A percentile compares a stretch with the other conserved stretches of the same genome.
phyloP scores from a whole-genome alignment of 305 asterid species.

The Fraxinus platypoda region DNA sequence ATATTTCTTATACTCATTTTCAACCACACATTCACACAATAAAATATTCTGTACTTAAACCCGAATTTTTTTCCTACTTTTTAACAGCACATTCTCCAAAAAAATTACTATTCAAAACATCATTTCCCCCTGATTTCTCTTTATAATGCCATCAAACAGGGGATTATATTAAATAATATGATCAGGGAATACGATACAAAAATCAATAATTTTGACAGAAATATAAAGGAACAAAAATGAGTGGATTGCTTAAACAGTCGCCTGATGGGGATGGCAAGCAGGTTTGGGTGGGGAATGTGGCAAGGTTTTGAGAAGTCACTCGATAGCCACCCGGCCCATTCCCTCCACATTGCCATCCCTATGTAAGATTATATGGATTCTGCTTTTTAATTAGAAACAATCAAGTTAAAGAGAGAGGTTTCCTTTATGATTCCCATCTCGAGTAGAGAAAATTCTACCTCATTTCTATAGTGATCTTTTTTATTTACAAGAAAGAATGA shows the following conservation, averaged over 20 bases:
- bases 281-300: not conserved
- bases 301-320: not conserved
- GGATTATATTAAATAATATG: not conserved
- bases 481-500: constrained; percentile 8
- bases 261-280: not conserved
- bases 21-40: not conserved
- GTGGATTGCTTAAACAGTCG: not conserved
- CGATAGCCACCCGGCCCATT: not conserved
- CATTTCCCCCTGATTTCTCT: not conserved
- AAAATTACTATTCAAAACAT: too few species aligned
- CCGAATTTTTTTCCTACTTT: not conserved
- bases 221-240: not conserved
- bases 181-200: not conserved
- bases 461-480: constrained; percentile 4
- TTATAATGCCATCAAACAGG: not conserved
- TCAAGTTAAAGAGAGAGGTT: constrained; percentile 14
- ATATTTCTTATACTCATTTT: not conserved
- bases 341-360: not conserved
- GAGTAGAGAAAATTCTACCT: constrained; percentile 7
- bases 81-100: not conserved
- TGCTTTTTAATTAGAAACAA: constrained; percentile 12
- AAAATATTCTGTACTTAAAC: not conserved
- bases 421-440: constrained; percentile 21
- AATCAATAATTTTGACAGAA: not conserved
- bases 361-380: constrained; percentile 1